Evolutionary conservation across 73 alveolate genomes (phyloP).

Genomic region (Breviolum minutum): DNA sequence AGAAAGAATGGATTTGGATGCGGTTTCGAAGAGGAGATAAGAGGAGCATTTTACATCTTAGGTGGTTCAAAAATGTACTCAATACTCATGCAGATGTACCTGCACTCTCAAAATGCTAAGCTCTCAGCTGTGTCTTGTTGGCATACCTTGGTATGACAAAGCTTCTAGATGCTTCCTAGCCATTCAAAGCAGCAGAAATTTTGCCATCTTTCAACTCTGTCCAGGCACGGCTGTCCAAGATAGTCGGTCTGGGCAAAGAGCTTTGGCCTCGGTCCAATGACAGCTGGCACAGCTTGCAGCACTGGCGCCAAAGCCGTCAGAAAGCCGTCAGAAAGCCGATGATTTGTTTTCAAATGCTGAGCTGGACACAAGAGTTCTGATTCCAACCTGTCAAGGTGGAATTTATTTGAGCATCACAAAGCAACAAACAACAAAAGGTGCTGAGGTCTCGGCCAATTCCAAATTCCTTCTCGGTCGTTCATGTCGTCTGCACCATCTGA

Average conservation of each 20-base stretch:
- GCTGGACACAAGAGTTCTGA: not conserved
- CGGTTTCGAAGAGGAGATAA: no score
- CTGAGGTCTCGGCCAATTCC: constrained; percentile 53
- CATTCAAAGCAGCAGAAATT: not conserved
- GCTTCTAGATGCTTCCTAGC: not conserved
- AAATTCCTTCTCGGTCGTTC: constrained; percentile 31
- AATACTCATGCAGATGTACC: not conserved
- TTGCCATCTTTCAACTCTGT: not conserved
- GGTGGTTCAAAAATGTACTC: not conserved
- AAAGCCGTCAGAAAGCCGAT: not conserved
- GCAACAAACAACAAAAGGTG: no score
- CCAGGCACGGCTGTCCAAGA: constrained; percentile 11
- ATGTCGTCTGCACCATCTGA: constrained; percentile 76
- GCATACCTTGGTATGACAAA: not conserved
- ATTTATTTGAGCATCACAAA: not conserved
- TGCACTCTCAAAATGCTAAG: not conserved
- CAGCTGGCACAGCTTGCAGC: not conserved
- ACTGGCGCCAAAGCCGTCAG: not conserved
- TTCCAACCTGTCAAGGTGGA: constrained; percentile 3
- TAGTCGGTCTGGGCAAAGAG: constrained; percentile 54
- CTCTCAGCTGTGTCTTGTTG: not conserved
- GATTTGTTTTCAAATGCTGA: not conserved
- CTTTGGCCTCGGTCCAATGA: not conserved
- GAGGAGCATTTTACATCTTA: no score
- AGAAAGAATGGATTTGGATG: no score